phyloP scores from a whole-genome alignment of 164 flowering plant species.

The Stephania japonica region DNA sequence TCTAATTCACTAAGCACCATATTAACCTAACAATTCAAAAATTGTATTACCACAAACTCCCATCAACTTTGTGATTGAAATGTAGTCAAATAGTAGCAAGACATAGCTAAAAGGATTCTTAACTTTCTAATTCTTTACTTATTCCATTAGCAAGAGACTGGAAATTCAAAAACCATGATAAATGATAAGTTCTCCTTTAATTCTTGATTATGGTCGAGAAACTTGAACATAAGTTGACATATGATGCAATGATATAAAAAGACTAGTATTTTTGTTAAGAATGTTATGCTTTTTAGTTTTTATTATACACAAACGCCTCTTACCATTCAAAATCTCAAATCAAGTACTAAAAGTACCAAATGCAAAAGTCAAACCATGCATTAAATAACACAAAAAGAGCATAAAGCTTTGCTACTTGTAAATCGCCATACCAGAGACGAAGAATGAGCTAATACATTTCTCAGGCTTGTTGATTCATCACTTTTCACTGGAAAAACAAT shows the following conservation, averaged over 20 bases:
- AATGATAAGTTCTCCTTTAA: no score
- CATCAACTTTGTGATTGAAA: no score
- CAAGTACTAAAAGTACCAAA: background rate
- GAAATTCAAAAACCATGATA: no score
- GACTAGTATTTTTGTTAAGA: background rate
- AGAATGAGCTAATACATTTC: slow-evolving; percentile 44
- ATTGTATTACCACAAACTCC: no score
- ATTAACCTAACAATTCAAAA: no score
- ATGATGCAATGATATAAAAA: background rate
- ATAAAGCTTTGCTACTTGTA: background rate
- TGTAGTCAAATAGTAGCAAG: no score
- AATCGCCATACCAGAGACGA: slow-evolving; percentile 66
- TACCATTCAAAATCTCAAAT: background rate
- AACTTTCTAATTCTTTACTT: no score
- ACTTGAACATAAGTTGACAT: background rate
- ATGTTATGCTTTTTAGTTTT: background rate
- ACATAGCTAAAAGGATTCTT: no score
- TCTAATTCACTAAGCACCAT: no score
- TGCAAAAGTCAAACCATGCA: background rate
- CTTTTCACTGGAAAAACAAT: slow-evolving; percentile 53
- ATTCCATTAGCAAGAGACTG: no score
- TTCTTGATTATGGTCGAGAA: no score
- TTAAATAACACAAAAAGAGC: background rate
- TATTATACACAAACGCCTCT: background rate
- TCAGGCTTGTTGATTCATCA: slow-evolving; percentile 49